Base-by-base conservation (phyloP, 2,329 filamentous ascomycete species). In the Bipolaris victoriae region DNA sequence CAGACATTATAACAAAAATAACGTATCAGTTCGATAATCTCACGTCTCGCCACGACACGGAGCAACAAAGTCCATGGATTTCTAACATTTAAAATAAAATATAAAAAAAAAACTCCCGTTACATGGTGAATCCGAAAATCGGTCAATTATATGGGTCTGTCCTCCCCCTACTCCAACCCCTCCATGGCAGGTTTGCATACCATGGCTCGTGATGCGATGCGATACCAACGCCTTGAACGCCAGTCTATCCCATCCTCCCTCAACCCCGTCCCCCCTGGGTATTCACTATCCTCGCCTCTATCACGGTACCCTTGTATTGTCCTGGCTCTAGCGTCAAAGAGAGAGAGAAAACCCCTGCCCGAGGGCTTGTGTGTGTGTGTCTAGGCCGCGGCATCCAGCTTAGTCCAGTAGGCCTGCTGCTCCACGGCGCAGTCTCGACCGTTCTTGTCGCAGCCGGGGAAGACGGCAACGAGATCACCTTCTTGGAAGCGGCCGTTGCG, bases 381-480 rank as follows among this genome's bases (percentile, higher is more conserved):
- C 44, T 64, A 63, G n/a, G 60, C 52, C 13, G 43, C 49, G 41
- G 54, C 55, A 4, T 73, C 77, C 56, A 80, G 61, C 52, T 67
- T 55, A 57, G 71, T 64, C 39, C 80, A 76, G 46, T 76, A 86
- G n/a, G 81, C 77, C 43, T 82, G 81, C 65, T 93, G 87, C 74
- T 94, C 89, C 51, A 84, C 83, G 60, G 88, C 86, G 75, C 95
- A 98, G 63, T 84, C 86, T 48, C 86, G 79, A 44, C 63, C 70
- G 46, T 83, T 82, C 5, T 74, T 72, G 36, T 86, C 84, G 76
- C 95, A 99, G 50, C 86, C 88, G 20, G 86, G 81, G 68, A 98
- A 91, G 57, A 89, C 86, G 60, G 96, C 86, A 1, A 96, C 84
- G 56, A 98, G 88, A 72, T 98, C 93, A 31, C 92, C 94, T 7